phyloP scores from a whole-genome alignment of 768 basidiomycete species.

The Kwoniella newhampshirensis region DNA sequence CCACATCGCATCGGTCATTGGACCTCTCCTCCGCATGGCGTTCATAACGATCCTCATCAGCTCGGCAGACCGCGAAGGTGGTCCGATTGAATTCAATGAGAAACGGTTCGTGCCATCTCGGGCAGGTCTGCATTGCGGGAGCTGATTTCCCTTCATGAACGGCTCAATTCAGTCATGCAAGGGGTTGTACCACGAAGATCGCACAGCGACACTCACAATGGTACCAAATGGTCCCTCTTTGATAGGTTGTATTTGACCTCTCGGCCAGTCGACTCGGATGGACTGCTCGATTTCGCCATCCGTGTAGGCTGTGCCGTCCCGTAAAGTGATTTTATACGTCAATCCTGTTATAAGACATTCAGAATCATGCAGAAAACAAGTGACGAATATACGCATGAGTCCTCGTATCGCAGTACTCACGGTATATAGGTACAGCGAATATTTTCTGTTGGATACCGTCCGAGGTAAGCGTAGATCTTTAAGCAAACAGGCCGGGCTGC shows the following conservation, averaged over 20 bases:
- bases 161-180: too few relatives aligned
- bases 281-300: background rate
- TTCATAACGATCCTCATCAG: background rate
- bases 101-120: too few relatives aligned
- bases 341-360: too few relatives aligned
- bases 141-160: too few relatives aligned
- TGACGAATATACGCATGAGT: too few relatives aligned
- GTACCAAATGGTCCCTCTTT: background rate
- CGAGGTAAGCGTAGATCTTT: background rate
- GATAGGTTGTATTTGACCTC: background rate
- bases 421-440: slow-evolving; percentile 14
- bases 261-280: background rate
- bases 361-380: too few relatives aligned
- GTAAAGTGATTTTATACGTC: slow-evolving; percentile 5
- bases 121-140: too few relatives aligned
- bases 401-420: slow-evolving; percentile 9
- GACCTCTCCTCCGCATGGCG: slow-evolving; percentile 11
- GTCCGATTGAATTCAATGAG: too few relatives aligned
- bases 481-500: too few relatives aligned
- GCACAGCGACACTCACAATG: background rate
- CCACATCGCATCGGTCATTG: slow-evolving; percentile 15
- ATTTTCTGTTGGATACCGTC: slow-evolving; percentile 8
- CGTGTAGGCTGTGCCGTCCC: background rate
- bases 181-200: too few relatives aligned
- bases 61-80: too few relatives aligned